A percentile compares a stretch with the other conserved stretches of the same genome.
Conservation (phyloP, 805 yeast species). For the Spathaspora girioi region DNA sequence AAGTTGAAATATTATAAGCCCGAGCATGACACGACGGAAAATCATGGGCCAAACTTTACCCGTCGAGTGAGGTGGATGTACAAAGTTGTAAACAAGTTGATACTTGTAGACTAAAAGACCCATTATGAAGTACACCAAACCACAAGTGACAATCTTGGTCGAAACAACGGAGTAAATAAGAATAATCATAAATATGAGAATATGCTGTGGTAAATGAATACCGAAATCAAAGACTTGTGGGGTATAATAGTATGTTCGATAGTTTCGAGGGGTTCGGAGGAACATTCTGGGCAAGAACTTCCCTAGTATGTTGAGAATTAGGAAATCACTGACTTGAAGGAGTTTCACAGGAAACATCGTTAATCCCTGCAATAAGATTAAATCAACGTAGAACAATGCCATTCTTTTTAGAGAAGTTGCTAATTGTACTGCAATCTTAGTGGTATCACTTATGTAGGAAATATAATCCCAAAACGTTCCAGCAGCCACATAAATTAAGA, state of each 20-base stretch:
- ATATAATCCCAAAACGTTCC: slow-evolving; percentile 61
- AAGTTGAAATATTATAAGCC: slow-evolving; percentile 53
- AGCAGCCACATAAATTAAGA: slow-evolving; percentile 57
- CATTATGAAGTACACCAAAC: slow-evolving; percentile 51
- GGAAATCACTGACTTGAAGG: slow-evolving; percentile 58
- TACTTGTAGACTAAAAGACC: slow-evolving; percentile 62
- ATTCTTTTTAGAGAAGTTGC: slow-evolving; percentile 78
- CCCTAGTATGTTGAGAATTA: slow-evolving; percentile 59
- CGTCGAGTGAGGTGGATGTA: slow-evolving; percentile 63
- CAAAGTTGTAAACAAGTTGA: slow-evolving; percentile 57
- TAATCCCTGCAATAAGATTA: slow-evolving; percentile 73
- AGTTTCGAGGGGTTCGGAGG: slow-evolving; percentile 76
- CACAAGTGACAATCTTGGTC: slow-evolving; percentile 57
- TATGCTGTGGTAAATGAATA: slow-evolving; percentile 57
- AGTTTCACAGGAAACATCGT: slow-evolving; percentile 90
- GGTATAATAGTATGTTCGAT: slow-evolving; percentile 60
- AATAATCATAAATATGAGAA: slow-evolving; percentile 54
- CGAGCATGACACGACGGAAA: slow-evolving; percentile 52
- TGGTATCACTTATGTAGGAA: slow-evolving; percentile 68
- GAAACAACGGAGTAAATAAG: slow-evolving; percentile 59
- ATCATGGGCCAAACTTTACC: slow-evolving; percentile 68
- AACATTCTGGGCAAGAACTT: slow-evolving; percentile 46
- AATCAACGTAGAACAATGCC: slow-evolving; percentile 86
- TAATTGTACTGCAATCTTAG: slow-evolving; percentile 79
- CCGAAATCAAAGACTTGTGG: slow-evolving; percentile 63